phyloP scores from a whole-genome alignment of 163 green algal genomes.

The Scenedesmus sp. region DNA sequence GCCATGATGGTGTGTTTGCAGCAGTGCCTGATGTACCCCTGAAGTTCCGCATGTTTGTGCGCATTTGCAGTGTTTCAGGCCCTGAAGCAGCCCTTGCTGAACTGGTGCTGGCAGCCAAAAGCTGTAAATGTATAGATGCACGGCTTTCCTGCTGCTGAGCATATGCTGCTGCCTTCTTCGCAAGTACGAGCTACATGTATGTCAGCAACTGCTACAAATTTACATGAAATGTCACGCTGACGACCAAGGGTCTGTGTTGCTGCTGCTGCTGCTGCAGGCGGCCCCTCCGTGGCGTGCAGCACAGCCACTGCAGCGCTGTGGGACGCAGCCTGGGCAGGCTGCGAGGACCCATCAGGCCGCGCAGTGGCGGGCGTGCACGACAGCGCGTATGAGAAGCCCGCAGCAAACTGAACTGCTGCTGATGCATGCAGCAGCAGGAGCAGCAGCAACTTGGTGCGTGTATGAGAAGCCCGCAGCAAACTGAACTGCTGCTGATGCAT shows the following conservation, averaged over 20 bases:
- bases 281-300: slow-evolving; percentile 68
- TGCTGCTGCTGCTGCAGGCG: slow-evolving; percentile 40
- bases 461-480: not conserved
- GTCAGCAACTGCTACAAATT: too few relatives aligned
- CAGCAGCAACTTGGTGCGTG: not conserved
- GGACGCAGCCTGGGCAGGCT: slow-evolving; percentile 72
- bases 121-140: too few relatives aligned
- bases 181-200: too few relatives aligned
- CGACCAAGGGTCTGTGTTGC: not conserved
- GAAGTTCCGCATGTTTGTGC: too few relatives aligned
- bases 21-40: too few relatives aligned
- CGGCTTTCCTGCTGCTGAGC: too few relatives aligned
- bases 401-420: not conserved
- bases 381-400: slow-evolving; percentile 50
- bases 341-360: slow-evolving; percentile 72
- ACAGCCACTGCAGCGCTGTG: slow-evolving; percentile 71
- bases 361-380: slow-evolving; percentile 69
- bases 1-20: too few relatives aligned
- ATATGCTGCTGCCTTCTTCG: too few relatives aligned
- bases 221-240: too few relatives aligned
- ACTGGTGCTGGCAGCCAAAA: too few relatives aligned
- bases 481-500: not conserved
- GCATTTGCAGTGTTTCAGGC: too few relatives aligned
- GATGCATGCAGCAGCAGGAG: not conserved
- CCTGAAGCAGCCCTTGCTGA: not conserved